A percentile compares a stretch with the other conserved stretches of the same genome.
phyloP scores from a whole-genome alignment of 1,139 yeast species.

The Waltiozyma sp. region DNA sequence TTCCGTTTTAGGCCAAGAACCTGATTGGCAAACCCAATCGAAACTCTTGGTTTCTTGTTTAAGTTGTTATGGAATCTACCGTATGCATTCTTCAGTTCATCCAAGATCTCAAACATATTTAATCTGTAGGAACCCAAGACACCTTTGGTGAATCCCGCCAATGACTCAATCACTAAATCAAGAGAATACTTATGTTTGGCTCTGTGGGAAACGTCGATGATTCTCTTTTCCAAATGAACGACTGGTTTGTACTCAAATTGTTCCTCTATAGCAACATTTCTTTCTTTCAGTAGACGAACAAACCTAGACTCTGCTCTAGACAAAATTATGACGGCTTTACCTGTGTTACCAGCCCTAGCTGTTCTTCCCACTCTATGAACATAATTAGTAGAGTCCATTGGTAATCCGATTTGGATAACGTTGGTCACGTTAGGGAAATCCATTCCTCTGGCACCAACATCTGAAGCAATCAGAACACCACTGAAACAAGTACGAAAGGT shows the following conservation, averaged over 20 bases:
- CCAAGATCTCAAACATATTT: conserved; percentile 12
- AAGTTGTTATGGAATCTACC: conserved; percentile 12
- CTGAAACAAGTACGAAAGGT: conserved; percentile 38
- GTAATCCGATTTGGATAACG: conserved; percentile 73
- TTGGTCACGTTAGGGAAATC: conserved; percentile 81
- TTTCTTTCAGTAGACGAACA: conserved; percentile 31
- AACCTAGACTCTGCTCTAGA: conserved; percentile 39
- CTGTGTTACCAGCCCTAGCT: conserved; percentile 83
- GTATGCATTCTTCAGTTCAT: conserved; percentile 12
- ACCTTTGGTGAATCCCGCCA: conserved; percentile 27
- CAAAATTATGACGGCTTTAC: conserved; percentile 48
- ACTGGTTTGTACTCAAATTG: conserved; percentile 22
- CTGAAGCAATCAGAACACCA: conserved; percentile 70
- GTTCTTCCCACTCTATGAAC: conserved; percentile 95
- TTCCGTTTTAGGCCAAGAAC: conserved; percentile 18
- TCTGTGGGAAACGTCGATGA: conserved; percentile 17
- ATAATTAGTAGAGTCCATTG: conserved; percentile 64
- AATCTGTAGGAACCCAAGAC: conserved; percentile 23
- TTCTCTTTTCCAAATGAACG: conserved; percentile 19
- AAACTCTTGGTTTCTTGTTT: conserved; percentile 12
- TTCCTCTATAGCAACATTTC: conserved; percentile 40
- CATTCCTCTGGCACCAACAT: conserved; percentile 95
- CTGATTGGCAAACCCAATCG: conserved; percentile 17
- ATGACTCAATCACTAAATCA: conserved; percentile 22
- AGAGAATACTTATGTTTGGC: conserved; percentile 17